Evolutionary conservation across 1,139 yeast species (phyloP).

Genomic region (Waltiozyma sp.): DNA sequence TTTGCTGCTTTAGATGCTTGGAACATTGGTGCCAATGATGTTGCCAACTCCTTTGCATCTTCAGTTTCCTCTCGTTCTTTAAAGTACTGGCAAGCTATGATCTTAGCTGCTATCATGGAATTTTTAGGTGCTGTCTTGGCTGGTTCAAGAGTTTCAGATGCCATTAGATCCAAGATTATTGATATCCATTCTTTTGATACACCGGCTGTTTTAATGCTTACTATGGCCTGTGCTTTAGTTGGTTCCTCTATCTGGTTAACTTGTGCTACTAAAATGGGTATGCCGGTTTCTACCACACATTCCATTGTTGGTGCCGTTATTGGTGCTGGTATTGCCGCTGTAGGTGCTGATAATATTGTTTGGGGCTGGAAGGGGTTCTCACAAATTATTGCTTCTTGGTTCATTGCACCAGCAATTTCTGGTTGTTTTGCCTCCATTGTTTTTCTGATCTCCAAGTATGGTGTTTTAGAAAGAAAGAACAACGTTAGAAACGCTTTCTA

Average conservation of each 20-base stretch:
- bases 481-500: conserved; percentile 38
- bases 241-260: conserved; percentile 71
- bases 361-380: conserved; percentile 77
- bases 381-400: conserved; percentile 73
- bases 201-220: conserved; percentile 63
- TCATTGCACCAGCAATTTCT: conserved; percentile 66
- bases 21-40: conserved; percentile 79
- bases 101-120: conserved; percentile 57
- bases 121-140: conserved; percentile 67
- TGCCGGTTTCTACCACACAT: conserved; percentile 75
- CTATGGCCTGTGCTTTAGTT: conserved; percentile 66
- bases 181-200: conserved; percentile 40
- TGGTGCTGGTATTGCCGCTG: conserved; percentile 68
- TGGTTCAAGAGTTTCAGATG: conserved; percentile 60
- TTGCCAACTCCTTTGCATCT: conserved; percentile 71
- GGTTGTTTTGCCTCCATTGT: conserved; percentile 51
- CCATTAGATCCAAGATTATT: conserved; percentile 53
- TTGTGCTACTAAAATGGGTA: conserved; percentile 53
- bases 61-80: conserved; percentile 61
- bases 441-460: conserved; percentile 48
- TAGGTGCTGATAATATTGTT: conserved; percentile 36
- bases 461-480: conserved; percentile 49
- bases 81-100: conserved; percentile 67
- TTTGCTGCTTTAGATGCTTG: conserved; percentile 76
- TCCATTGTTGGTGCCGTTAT: conserved; percentile 70